Evolutionary conservation across 306 rosid species (phyloP), one percentile per base, ranked within the genome.

Genomic region (Trifolium fragiferum): DNA sequence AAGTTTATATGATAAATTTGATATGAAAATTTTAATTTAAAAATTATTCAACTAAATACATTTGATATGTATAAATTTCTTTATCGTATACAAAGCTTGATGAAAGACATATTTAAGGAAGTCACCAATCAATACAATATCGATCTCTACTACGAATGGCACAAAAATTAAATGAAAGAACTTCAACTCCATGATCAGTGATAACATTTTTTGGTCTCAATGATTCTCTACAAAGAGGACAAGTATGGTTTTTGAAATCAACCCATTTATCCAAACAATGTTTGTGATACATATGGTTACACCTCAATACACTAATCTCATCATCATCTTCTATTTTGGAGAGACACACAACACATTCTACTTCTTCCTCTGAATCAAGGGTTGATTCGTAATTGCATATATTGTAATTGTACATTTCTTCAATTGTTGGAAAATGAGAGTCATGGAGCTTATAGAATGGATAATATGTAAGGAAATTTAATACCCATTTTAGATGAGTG

Each of bases 61-160:
- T 7, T 38, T 38, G 2, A 0, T 38, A 38, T 2, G 46, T 40
- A 40, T 40, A 40, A 40, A 40, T 40, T 40, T 40, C 12, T 40
- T 40, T 9, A 40, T 10, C 10, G 46, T 2, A 40, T 40, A 40
- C 46, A 40, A 40, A 10, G 10, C 3, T 9, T 40, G 12, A 40
- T 40, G 46, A 40, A 40, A 40, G 13, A 4, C 46, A 40, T 40
- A 62, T 15, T 78, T 62, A 88, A 16, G 90, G 83, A 43, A 86
- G 66, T 89, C 90, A 84, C 90, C 88, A 88, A 12, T 20, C 75
- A 0, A 77, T 84, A 16, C 72, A 35, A 5, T 65, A 43, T 47
- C 54, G 2, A 44, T 40, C 18, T 0, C 32, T 62, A 10, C 32
- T 62, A 10, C 35, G 60, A 16, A 40, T 46, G 38, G 82, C 75